Evolutionary conservation across 345 rosid genomes (phyloP).

Genomic region (Moricandia moricandioides): DNA sequence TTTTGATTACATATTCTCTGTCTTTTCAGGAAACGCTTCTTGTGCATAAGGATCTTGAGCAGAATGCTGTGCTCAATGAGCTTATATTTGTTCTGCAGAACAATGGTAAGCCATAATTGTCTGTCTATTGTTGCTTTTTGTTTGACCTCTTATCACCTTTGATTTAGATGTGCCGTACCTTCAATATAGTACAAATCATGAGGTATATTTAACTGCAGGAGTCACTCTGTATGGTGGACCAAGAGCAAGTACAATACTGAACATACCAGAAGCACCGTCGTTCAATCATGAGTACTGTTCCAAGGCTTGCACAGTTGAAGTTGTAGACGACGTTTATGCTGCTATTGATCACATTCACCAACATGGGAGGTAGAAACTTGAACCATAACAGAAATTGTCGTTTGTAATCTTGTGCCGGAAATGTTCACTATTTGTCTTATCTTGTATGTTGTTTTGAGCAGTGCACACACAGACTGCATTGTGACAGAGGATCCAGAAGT

Average conservation of each 20-base stretch:
- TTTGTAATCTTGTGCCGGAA: background rate
- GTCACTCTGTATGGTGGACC: slow-evolving; percentile 83
- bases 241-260: slow-evolving; percentile 55
- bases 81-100: slow-evolving; percentile 52
- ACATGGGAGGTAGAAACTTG: slow-evolving; percentile 70
- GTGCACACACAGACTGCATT: slow-evolving; percentile 95
- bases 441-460: slow-evolving; percentile 32
- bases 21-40: slow-evolving; percentile 87
- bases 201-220: slow-evolving; percentile 46
- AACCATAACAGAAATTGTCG: background rate
- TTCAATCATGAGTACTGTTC: slow-evolving; percentile 87
- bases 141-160: background rate
- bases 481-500: slow-evolving; percentile 66
- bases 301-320: slow-evolving; percentile 82
- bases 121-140: background rate
- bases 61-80: slow-evolving; percentile 52
- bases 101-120: slow-evolving; percentile 50
- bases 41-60: slow-evolving; percentile 79
- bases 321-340: slow-evolving; percentile 73
- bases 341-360: slow-evolving; percentile 87
- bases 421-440: background rate
- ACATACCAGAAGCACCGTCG: slow-evolving; percentile 55
- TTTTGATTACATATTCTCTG: background rate
- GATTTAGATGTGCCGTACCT: background rate
- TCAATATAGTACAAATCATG: background rate